Evolutionary conservation across 2,329 filamentous ascomycete species (phyloP).

Genomic region (Fusarium sp.): DNA sequence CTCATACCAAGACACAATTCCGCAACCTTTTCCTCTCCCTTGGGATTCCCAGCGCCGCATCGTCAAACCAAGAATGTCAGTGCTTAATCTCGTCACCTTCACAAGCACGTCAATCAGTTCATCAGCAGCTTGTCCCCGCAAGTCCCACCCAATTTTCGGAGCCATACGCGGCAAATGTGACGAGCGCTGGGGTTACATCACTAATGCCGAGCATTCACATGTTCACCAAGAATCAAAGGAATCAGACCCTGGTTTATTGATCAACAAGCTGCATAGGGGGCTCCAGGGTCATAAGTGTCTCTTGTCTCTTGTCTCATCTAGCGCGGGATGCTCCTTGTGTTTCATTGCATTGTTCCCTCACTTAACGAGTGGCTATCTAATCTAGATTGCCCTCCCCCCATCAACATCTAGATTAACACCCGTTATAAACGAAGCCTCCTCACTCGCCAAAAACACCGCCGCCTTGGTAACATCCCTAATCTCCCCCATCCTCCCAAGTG

Average conservation of each 20-base stretch:
- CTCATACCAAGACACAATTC: not conserved
- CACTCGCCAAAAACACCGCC: conserved; percentile 73
- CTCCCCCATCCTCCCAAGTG: conserved; percentile 56
- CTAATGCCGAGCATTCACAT: not conserved
- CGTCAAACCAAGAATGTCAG: not conserved
- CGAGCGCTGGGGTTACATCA: not conserved
- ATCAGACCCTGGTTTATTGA: not conserved
- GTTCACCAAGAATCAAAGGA: not conserved
- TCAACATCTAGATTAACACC: conserved; percentile 70
- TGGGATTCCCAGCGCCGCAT: too few species aligned
- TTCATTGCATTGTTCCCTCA: not conserved
- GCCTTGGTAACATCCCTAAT: conserved; percentile 72
- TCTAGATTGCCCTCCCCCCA: conserved; percentile 29
- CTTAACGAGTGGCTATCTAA: not conserved
- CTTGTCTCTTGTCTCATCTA: not conserved
- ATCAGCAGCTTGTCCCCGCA: not conserved
- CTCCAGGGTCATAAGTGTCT: not conserved
- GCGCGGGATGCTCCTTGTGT: not conserved
- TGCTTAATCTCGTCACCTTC: not conserved
- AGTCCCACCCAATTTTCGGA: not conserved
- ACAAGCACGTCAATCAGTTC: not conserved
- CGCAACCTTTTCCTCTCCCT: not conserved
- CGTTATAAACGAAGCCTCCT: conserved; percentile 76
- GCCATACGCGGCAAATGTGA: not conserved
- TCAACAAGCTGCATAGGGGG: not conserved